phyloP scores from a whole-genome alignment of 2,329 filamentous ascomycete genomes.

The Trichoderma sp. region DNA sequence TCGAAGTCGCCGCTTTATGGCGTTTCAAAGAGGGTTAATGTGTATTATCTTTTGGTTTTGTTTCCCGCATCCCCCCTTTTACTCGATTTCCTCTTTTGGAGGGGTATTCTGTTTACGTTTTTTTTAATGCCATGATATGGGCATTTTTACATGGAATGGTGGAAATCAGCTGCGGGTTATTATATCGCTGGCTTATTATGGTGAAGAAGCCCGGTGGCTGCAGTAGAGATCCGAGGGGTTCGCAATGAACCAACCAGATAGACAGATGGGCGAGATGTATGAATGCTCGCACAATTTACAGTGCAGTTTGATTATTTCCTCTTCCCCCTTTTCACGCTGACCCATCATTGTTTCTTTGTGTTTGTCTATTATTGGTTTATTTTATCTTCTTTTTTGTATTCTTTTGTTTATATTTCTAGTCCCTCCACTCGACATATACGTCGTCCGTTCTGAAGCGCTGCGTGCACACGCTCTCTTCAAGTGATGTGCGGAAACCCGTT shows the following conservation, averaged over 20 bases:
- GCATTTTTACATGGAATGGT: not conserved
- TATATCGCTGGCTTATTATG: not conserved
- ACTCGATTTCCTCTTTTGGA: not conserved
- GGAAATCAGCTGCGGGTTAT: not conserved
- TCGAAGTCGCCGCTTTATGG: not conserved
- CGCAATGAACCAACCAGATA: conserved; percentile 9
- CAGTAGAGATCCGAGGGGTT: not conserved
- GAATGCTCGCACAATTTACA: not conserved
- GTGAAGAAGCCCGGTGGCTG: not conserved
- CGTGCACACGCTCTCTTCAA: conserved; percentile 83
- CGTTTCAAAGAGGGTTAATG: not conserved
- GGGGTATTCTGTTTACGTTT: not conserved
- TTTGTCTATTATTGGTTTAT: not conserved
- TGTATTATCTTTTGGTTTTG: not conserved
- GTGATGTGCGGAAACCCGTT: conserved; percentile 73
- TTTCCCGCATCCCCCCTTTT: not conserved
- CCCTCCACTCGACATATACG: conserved; percentile 77
- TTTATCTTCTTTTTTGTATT: conserved; percentile 6
- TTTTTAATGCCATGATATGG: not conserved
- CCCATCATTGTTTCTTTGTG: not conserved
- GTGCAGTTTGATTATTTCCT: not conserved
- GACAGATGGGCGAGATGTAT: conserved; percentile 1
- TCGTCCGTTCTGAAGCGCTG: conserved; percentile 83
- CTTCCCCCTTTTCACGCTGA: not conserved
- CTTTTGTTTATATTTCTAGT: conserved; percentile 40